Conservation (phyloP, 352 stramenopile genomes). For the Globisporangium heterothallicum region DNA sequence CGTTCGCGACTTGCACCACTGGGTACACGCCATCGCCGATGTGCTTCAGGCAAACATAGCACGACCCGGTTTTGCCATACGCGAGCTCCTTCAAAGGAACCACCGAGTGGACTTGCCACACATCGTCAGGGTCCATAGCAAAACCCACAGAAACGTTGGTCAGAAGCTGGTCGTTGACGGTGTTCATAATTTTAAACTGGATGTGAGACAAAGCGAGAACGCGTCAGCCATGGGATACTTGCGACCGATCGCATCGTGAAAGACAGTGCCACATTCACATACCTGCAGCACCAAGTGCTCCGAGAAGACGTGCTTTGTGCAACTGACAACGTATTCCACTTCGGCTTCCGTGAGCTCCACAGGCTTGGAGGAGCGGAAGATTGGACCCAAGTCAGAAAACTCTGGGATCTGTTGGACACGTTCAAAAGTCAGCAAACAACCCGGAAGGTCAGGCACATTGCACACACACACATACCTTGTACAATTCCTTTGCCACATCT, state of each 20-base stretch:
- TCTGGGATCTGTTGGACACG: conserved; percentile 81
- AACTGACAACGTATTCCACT: conserved; percentile 97
- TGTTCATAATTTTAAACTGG: conserved; percentile 98
- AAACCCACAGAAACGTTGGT: conserved; percentile 92
- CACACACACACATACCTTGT: conserved; percentile 61
- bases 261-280: neutral
- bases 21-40: conserved; percentile 68
- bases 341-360: conserved; percentile 95
- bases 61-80: conserved; percentile 92
- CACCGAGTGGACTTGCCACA: conserved; percentile 90
- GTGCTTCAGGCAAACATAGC: conserved; percentile 92
- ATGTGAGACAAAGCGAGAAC: conserved; percentile 21
- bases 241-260: too few species aligned
- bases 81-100: conserved; percentile 84
- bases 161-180: conserved; percentile 96
- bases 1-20: conserved; percentile 89
- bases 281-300: conserved; percentile 92
- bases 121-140: conserved; percentile 85
- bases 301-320: conserved; percentile 96
- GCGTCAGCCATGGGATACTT: too few species aligned
- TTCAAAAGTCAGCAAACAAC: conserved; percentile 1
- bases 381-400: conserved; percentile 88
- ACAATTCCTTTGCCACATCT: conserved; percentile 89
- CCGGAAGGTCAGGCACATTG: conserved; percentile 1
- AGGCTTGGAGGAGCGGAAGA: conserved; percentile 91